Conservation (phyloP, 441 rosid species). For the Flueggea neowawraea region DNA sequence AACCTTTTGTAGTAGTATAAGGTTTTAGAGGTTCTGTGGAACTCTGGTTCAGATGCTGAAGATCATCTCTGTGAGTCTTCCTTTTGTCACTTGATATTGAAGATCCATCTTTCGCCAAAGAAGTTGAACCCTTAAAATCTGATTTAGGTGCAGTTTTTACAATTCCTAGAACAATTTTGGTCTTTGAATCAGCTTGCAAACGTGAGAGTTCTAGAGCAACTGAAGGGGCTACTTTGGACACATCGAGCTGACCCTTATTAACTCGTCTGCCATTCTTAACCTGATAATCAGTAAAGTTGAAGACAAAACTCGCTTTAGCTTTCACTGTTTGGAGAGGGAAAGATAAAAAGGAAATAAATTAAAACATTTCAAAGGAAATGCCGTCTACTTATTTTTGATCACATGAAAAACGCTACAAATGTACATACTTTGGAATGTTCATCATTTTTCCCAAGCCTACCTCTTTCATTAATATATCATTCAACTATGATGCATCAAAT, state of each 20-base stretch:
- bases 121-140: conserved; percentile 12
- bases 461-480: too few species aligned
- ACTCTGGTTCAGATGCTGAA: conserved; percentile 20
- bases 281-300: conserved; percentile 22
- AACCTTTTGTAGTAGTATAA: conserved; percentile 32
- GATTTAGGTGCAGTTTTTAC: conserved; percentile 13
- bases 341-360: conserved; percentile 1
- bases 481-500: too few species aligned
- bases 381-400: not conserved
- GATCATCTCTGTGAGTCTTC: conserved; percentile 14
- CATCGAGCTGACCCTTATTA: conserved; percentile 26
- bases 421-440: too few species aligned
- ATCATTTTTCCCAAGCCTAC: too few species aligned
- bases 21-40: conserved; percentile 18
- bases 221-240: conserved; percentile 33
- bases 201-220: conserved; percentile 19
- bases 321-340: not conserved
- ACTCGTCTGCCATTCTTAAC: conserved; percentile 37
- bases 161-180: conserved; percentile 17
- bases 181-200: conserved; percentile 23
- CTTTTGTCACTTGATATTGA: conserved; percentile 12
- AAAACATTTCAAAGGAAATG: not conserved
- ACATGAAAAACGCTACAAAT: not conserved
- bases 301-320: not conserved
- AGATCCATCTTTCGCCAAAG: conserved; percentile 22